Percentiles rank a stretch among this genome's conserved stretches.
phyloP scores from a whole-genome alignment of 176 grass and related monocot species.

The Dendrocalamus sinicus region DNA sequence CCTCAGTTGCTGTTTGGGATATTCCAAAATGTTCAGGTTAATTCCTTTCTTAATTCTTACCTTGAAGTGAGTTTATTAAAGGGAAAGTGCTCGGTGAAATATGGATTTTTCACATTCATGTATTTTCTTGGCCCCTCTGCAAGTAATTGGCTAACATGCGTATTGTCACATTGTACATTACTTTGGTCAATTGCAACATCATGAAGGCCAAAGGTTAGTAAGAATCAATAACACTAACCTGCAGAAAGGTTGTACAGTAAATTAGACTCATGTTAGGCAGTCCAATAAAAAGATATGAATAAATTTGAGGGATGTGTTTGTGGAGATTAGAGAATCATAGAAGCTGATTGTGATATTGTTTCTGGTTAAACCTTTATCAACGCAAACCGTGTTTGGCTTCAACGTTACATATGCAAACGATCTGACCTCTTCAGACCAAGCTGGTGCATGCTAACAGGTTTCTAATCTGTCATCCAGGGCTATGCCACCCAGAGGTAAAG shows the following conservation, averaged over 20 bases:
- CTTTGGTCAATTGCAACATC: slow-evolving; percentile 18
- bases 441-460: slow-evolving; percentile 35
- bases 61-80: slow-evolving; percentile 10
- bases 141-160: slow-evolving; percentile 17
- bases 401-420: slow-evolving; percentile 1
- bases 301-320: background rate
- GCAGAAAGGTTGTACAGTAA: background rate
- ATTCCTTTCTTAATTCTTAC: slow-evolving; percentile 36
- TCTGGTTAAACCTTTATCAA: background rate
- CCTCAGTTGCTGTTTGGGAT: slow-evolving; percentile 97
- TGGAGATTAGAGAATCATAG: background rate
- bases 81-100: background rate
- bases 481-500: slow-evolving; percentile 88
- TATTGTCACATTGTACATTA: background rate
- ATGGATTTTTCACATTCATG: slow-evolving; percentile 7
- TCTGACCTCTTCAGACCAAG: background rate
- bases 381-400: background rate
- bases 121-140: background rate
- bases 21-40: slow-evolving; percentile 99
- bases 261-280: background rate
- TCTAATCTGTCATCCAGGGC: slow-evolving; percentile 53
- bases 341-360: background rate
- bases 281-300: background rate
- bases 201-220: background rate
- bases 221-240: background rate